These are phyloP conservation scores for Syncephalastrum racemosum DNA, from an alignment of 371 early-diverging fungal species.

Conservation along the genomic window DNA sequence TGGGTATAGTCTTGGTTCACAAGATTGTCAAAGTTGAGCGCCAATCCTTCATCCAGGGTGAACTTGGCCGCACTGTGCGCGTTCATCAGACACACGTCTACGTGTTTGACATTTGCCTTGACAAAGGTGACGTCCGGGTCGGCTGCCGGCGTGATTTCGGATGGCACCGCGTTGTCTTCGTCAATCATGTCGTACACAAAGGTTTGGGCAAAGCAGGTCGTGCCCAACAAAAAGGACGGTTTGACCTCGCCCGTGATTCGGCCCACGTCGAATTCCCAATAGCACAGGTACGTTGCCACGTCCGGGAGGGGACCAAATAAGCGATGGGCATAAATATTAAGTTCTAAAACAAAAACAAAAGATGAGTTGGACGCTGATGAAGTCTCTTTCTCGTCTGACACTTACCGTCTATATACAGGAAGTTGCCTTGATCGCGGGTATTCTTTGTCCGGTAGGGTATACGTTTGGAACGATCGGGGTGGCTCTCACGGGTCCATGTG, in stretches of 20 bases:
- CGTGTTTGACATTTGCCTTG: slow-evolving; percentile 53
- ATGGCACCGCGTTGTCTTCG: slow-evolving; percentile 69
- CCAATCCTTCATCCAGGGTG: slow-evolving; percentile 56
- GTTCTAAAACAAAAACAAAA: slow-evolving; percentile 32
- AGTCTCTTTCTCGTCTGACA: neutral
- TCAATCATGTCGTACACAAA: slow-evolving; percentile 73
- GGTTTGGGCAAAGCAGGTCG: slow-evolving; percentile 57
- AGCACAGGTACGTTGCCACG: slow-evolving; percentile 67
- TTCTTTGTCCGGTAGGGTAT: slow-evolving; percentile 35
- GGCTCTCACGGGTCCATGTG: slow-evolving; percentile 56
- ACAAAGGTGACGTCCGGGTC: slow-evolving; percentile 71
- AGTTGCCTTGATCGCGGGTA: slow-evolving; percentile 47
- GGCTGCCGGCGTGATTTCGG: slow-evolving; percentile 42
- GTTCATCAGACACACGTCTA: slow-evolving; percentile 70
- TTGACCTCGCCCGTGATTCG: slow-evolving; percentile 71
- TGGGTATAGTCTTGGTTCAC: slow-evolving; percentile 62
- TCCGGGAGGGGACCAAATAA: slow-evolving; percentile 77
- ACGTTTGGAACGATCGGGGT: slow-evolving; percentile 26
- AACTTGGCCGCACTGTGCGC: slow-evolving; percentile 58
- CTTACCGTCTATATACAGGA: slow-evolving; percentile 63
- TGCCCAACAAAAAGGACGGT: slow-evolving; percentile 62
- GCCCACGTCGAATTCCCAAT: slow-evolving; percentile 74
- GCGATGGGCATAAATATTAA: slow-evolving; percentile 67
- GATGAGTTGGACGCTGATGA: too few species aligned
- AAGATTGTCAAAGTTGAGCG: slow-evolving; percentile 65